These are phyloP conservation scores for Ogataea paraovalis DNA, from an alignment of 805 yeast species.

Conservation along the genomic window DNA sequence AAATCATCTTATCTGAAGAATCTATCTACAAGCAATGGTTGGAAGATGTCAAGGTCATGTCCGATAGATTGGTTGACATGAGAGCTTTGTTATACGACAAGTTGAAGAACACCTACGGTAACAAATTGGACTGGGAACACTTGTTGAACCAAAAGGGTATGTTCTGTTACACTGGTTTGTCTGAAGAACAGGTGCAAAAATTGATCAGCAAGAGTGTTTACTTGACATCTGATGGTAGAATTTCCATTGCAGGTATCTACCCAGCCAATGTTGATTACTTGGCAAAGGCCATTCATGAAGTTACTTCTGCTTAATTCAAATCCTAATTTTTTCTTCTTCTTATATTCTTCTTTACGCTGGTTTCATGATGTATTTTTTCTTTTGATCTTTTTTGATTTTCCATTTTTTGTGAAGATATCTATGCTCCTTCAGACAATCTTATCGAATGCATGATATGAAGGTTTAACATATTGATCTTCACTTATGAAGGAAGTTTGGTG, in stretches of 20 bases:
- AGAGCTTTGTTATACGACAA: slow-evolving; percentile 60
- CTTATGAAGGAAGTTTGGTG: too few species aligned
- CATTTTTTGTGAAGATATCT: background rate
- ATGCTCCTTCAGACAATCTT: too few species aligned
- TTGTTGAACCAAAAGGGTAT: slow-evolving; percentile 88
- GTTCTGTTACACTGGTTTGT: slow-evolving; percentile 90
- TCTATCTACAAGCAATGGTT: slow-evolving; percentile 72
- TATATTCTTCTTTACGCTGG: background rate
- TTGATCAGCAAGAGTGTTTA: slow-evolving; percentile 76
- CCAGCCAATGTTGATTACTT: slow-evolving; percentile 71
- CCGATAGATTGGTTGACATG: slow-evolving; percentile 71
- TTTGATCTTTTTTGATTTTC: background rate
- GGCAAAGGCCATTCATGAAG: slow-evolving; percentile 41
- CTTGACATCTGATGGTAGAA: slow-evolving; percentile 86
- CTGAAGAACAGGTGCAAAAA: slow-evolving; percentile 61
- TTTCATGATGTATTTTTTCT: background rate
- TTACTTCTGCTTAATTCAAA: slow-evolving; percentile 25
- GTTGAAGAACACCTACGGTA: slow-evolving; percentile 46
- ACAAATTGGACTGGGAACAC: slow-evolving; percentile 77
- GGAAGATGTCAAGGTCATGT: slow-evolving; percentile 72
- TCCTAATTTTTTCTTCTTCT: background rate
- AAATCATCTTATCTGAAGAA: slow-evolving; percentile 61
- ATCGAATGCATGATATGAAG: too few species aligned
- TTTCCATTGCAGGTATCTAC: slow-evolving; percentile 87
- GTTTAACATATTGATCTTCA: too few species aligned